Conservation (phyloP, 805 yeast genomes). For the Kuraishia ogatae region DNA sequence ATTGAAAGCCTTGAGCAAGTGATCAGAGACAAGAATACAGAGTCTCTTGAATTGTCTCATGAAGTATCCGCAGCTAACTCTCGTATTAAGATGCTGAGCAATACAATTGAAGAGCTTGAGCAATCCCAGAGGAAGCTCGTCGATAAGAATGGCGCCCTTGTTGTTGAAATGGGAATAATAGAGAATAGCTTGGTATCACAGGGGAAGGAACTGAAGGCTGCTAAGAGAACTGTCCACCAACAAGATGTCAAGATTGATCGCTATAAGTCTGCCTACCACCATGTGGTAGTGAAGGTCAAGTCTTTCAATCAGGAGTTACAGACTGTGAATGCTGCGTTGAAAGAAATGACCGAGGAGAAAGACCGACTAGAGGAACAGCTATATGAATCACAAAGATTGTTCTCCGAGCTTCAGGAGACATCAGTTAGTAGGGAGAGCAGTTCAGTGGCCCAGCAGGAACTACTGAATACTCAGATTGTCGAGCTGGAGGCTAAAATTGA, state of each 20-base stretch:
- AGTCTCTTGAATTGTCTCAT: background rate
- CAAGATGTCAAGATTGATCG: background rate
- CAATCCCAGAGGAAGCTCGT: background rate
- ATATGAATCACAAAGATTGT: background rate
- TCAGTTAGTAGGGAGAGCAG: background rate
- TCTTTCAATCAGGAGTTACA: background rate
- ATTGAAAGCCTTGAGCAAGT: background rate
- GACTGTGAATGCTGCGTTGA: background rate
- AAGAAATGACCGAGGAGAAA: background rate
- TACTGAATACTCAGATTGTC: background rate
- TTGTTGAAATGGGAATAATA: background rate
- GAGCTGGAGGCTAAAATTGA: background rate
- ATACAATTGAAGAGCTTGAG: background rate
- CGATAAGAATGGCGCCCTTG: background rate
- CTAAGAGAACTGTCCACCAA: background rate
- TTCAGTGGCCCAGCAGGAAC: background rate
- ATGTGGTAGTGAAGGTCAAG: background rate
- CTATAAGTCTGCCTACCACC: background rate
- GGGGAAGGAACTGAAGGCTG: background rate
- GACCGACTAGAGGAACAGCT: background rate
- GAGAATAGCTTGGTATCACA: background rate
- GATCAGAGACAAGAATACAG: background rate
- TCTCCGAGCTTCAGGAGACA: background rate
- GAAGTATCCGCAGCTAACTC: background rate
- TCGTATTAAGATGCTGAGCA: background rate